phyloP scores from a whole-genome alignment of 352 stramenopile genomes.

The Pythium guiyangense region DNA sequence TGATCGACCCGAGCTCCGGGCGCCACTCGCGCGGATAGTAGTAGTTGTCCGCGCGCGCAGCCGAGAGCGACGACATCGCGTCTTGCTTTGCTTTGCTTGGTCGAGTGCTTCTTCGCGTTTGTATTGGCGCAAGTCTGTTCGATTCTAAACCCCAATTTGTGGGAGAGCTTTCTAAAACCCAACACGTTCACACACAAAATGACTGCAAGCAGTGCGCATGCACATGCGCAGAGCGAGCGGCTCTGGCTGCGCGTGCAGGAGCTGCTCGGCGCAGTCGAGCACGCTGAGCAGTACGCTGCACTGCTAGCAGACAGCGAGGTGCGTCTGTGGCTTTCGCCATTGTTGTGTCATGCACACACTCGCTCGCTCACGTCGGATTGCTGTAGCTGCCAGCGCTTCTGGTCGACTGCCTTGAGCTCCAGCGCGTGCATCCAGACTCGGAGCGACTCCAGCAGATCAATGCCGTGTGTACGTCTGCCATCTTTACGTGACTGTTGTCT shows the following conservation, averaged over 20 bases:
- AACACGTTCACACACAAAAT: not conserved
- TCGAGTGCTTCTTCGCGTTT: not conserved
- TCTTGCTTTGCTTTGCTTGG: not conserved
- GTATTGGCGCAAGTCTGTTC: not conserved
- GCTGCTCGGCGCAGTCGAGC: not conserved
- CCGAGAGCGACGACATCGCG: conserved; percentile 94
- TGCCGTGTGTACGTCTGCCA: conserved; percentile 20
- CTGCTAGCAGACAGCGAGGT: conserved; percentile 7
- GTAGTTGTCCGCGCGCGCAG: conserved; percentile 97
- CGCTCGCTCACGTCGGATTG: not conserved
- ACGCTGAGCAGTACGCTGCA: conserved; percentile 1
- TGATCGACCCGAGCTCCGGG: conserved; percentile 84
- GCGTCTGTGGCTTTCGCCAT: not conserved
- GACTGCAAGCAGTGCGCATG: not conserved
- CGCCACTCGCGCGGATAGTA: conserved; percentile 94
- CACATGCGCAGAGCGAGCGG: not conserved
- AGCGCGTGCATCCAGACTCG: not conserved
- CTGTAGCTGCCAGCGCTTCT: conserved; percentile 7
- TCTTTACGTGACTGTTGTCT: not conserved
- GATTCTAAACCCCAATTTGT: too few species aligned
- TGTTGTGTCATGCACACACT: not conserved
- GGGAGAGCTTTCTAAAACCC: not conserved
- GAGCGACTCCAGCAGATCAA: conserved; percentile 23
- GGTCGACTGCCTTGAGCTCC: conserved; percentile 7
- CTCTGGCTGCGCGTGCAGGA: conserved; percentile 10